phyloP scores from a whole-genome alignment of 352 stramenopile genomes.

The Phytophthora meadii region DNA sequence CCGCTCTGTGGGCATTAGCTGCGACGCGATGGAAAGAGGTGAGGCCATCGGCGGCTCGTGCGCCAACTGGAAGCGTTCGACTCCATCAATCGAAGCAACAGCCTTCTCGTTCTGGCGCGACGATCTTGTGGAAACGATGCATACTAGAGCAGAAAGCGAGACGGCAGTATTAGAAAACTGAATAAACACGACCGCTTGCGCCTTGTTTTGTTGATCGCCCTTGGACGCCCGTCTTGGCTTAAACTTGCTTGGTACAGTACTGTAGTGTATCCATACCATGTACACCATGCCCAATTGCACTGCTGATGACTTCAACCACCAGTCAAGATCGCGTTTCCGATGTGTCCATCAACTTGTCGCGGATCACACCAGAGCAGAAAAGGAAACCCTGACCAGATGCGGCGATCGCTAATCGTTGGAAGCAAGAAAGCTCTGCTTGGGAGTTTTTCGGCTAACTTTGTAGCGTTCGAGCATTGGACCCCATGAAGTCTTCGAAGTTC shows the following conservation, averaged over 20 bases:
- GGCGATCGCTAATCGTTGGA: conserved; percentile 16
- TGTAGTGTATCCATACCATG: too few relatives aligned
- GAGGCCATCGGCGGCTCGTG: background rate
- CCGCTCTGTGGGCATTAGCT: conserved; percentile 19
- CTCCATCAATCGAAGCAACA: conserved; percentile 15
- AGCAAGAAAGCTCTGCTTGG: conserved; percentile 5
- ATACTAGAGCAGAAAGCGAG: conserved; percentile 31
- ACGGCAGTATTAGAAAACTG: conserved; percentile 42
- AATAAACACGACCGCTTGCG: conserved; percentile 32
- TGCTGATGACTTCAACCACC: conserved; percentile 16
- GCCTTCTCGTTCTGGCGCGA: conserved; percentile 17
- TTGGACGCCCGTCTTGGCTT: too few relatives aligned
- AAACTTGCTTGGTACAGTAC: background rate
- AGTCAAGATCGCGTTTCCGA: conserved; percentile 10
- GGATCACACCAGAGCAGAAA: conserved; percentile 24
- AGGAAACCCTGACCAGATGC: conserved; percentile 29
- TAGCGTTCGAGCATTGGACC: too few relatives aligned
- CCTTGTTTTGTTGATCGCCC: conserved; percentile 20
- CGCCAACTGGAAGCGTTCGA: conserved; percentile 8
- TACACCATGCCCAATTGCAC: too few relatives aligned
- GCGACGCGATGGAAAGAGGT: conserved; percentile 2
- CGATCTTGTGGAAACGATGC: conserved; percentile 18
- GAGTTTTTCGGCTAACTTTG: background rate
- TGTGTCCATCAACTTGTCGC: conserved; percentile 20
- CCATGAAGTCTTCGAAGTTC: too few relatives aligned